These are phyloP conservation scores for Colletotrichum paranaense DNA, from an alignment of 2,329 filamentous ascomycete species.

Conservation along the genomic window DNA sequence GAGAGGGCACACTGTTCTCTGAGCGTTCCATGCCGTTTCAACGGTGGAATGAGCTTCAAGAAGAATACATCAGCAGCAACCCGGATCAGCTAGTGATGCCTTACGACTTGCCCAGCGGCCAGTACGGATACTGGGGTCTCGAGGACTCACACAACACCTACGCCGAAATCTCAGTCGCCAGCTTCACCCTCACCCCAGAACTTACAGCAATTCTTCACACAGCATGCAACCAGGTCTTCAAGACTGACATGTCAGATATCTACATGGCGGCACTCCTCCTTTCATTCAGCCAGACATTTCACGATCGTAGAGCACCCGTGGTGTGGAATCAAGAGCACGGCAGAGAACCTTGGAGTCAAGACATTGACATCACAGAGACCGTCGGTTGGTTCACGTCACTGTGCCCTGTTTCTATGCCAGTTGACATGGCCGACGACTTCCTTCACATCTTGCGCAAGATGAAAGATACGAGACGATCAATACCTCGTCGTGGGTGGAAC, in stretches of 20 bases:
- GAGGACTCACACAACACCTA: conserved; percentile 56
- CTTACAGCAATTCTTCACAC: conserved; percentile 55
- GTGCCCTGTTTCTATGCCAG: conserved; percentile 59
- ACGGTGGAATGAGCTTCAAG: conserved; percentile 61
- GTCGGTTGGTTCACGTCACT: conserved; percentile 72
- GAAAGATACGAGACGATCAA: conserved; percentile 61
- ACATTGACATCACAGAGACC: conserved; percentile 65
- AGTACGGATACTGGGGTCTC: conserved; percentile 62
- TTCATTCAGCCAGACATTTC: conserved; percentile 66
- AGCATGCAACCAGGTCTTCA: conserved; percentile 57
- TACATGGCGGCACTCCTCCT: conserved; percentile 65
- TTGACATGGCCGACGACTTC: conserved; percentile 58
- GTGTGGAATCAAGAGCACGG: conserved; percentile 67
- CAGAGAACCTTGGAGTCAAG: conserved; percentile 54
- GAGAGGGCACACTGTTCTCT: conserved; percentile 55
- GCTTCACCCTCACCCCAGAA: conserved; percentile 57
- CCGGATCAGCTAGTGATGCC: conserved; percentile 46
- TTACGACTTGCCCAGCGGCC: conserved; percentile 51
- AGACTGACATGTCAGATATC: conserved; percentile 64
- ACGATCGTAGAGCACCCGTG: conserved; percentile 60
- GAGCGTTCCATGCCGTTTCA: conserved; percentile 59
- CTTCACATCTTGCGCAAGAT: conserved; percentile 62
- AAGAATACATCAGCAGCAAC: conserved; percentile 47
- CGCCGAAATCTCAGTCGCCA: conserved; percentile 52
- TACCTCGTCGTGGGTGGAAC: conserved; percentile 56